Base-by-base conservation (phyloP, 2,329 filamentous ascomycete genomes). In the Alternaria sp. region DNA sequence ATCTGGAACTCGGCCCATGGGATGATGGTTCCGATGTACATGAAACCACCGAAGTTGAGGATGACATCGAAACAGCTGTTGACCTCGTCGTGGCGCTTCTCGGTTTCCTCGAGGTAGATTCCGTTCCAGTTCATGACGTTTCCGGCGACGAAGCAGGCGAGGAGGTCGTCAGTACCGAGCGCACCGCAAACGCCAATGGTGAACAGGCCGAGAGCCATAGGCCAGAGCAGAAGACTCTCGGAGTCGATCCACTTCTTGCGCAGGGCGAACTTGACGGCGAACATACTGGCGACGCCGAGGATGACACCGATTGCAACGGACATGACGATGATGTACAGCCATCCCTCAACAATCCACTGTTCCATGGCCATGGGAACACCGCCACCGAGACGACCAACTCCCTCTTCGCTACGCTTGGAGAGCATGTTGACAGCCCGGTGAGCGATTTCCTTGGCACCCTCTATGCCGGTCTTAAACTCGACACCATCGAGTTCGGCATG, bases 61-160 rank as follows among this genome's bases (percentile, higher is more conserved):
- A 89, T 72, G 0, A 87, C 84, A 55, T 89, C 87, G 12, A 89
- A 81, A 41, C 83, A 84, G 3, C 83, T 82, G 72, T 89, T 89
- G 68, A 89, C 87, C 50, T 88, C 86, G 61, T 89, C 88, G 68
- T 88, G 87, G 9, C 87, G 83, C 9, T 82, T 78, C 60, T 87
- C 81, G 0, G 85, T 82, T 72, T 89, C 87, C 5, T 80, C 80
- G 3, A 88, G 84, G 68, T 86, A 89, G n/a, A 83, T 71, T 4
- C 88, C 87, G 59, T 89, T 85, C 88, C 88, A 90, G 75, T 89
- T 90, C 49, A 90, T 77, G 12, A 83, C 83, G 69, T 83, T 86
- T 7, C 88, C 88, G 0, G 88, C 87, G 3, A 87, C 82, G 61
- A 89, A 89, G 71, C 87, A 90, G 4, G 87, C 87, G 4, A 90